Base-by-base conservation (phyloP, 2,329 filamentous ascomycete species). In the Nemania bipapillata region DNA sequence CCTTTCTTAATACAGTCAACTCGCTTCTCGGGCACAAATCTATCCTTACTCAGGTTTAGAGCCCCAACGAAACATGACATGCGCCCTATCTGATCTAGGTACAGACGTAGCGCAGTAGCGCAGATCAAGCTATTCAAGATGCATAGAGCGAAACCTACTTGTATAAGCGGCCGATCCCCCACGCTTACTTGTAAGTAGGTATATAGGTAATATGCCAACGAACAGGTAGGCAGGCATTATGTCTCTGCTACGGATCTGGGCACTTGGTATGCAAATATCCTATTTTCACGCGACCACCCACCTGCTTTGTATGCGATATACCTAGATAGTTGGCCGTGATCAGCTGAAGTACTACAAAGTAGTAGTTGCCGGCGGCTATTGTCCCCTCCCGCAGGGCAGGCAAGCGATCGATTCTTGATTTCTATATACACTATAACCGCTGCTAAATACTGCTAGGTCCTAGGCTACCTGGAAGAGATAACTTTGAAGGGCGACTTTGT, bases 71-170 rank as follows among this genome's bases (percentile, higher is more conserved):
- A 56, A 58, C 35, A 26, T 35, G 53, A 64, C 45, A 32, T 55
- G 60, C 55, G n/a, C 55, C 55, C 65, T 57, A 59, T 49, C 65
- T 57, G 59, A 68, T 65, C 62, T 53, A 64, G 42, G 53, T 24
- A 58, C 53, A 35, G 26, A 40, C 45, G 42, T 58, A 17, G 54
- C 49, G 62, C 65, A 59, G 42, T 58, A 17, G 54, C 49, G 62
- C 65, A 59, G 47, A 59, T 63, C 59, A 5, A 61, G 30, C 20
- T 28, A 37, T 54, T 62, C 24, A 49, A 61, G 52, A 24, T 63
- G 53, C 58, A 68, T 67, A 26, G 22, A 35, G 24, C 57, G 11
- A 61, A 57, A 50, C 30, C 9, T 32, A n/a, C n/a, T 24, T 40
- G 50, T 30, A 56, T 20, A 52, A 56, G 61, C 47, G 52, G 50